Percentiles rank a stretch among this genome's conserved stretches.
Conservation (phyloP, 2,329 filamentous ascomycete species). For the Penicillium crustosum region DNA sequence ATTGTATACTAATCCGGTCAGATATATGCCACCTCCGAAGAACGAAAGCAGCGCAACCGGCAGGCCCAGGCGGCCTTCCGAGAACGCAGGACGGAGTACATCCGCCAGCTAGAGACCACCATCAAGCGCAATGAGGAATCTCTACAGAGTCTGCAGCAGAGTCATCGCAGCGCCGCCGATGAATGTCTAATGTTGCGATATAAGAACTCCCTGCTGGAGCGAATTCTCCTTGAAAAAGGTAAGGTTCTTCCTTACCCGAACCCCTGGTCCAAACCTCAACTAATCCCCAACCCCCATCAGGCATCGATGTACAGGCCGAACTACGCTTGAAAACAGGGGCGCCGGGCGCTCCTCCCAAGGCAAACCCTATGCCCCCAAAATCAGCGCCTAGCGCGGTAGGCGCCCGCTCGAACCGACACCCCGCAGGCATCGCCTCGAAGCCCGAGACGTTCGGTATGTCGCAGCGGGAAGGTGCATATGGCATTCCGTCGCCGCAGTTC, state of each 20-base stretch:
- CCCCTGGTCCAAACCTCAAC: not conserved
- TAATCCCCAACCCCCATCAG: constrained; percentile 46
- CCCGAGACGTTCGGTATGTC: constrained; percentile 50
- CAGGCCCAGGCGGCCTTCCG: constrained; percentile 97
- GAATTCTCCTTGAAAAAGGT: constrained; percentile 96
- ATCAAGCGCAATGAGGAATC: constrained; percentile 97
- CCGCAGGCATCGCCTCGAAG: constrained; percentile 74
- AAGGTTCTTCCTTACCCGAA: not conserved
- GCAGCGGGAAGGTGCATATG: constrained; percentile 46
- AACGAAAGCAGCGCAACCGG: constrained; percentile 94
- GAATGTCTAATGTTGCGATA: constrained; percentile 98
- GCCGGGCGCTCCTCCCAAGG: constrained; percentile 66
- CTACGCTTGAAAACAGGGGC: constrained; percentile 88
- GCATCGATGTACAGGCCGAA: constrained; percentile 96
- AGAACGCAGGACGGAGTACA: constrained; percentile 96
- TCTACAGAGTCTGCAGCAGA: constrained; percentile 86
- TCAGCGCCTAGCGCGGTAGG: constrained; percentile 76
- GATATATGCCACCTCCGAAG: constrained; percentile 99
- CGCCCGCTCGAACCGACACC: constrained; percentile 71
- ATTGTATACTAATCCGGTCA: constrained; percentile 41
- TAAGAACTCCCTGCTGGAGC: constrained; percentile 94
- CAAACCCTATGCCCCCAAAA: constrained; percentile 66
- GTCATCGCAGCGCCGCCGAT: constrained; percentile 89
- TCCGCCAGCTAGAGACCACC: constrained; percentile 96
- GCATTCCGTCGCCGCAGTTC: constrained; percentile 65